These are phyloP conservation scores for Darksidea phi DNA, from an alignment of 495 filamentous ascomycete genomes.

Conservation along the genomic window DNA sequence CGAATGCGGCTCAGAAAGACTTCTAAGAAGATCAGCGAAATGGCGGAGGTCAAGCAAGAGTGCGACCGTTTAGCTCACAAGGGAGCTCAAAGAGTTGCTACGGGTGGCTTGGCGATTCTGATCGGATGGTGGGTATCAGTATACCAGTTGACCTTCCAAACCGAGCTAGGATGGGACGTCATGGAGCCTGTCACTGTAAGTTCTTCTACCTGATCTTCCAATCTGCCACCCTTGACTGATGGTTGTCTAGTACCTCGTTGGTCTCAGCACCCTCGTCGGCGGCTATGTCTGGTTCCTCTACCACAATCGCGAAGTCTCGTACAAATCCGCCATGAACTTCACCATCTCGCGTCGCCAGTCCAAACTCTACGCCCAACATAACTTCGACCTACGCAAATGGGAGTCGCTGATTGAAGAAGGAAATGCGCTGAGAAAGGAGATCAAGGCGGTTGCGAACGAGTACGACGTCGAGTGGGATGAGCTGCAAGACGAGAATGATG, in stretches of 20 bases:
- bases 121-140: slow-evolving; percentile 77
- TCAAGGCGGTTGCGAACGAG: slow-evolving; percentile 76
- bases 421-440: slow-evolving; percentile 75
- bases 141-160: slow-evolving; percentile 75
- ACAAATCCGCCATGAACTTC: slow-evolving; percentile 79
- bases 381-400: slow-evolving; percentile 77
- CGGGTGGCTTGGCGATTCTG: slow-evolving; percentile 71
- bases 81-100: slow-evolving; percentile 74
- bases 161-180: slow-evolving; percentile 79
- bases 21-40: slow-evolving; percentile 60
- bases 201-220: not conserved
- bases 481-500: slow-evolving; percentile 68
- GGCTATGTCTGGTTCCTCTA: slow-evolving; percentile 94
- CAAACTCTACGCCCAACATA: slow-evolving; percentile 69
- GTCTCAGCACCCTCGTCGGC: slow-evolving; percentile 76
- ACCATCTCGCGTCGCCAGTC: slow-evolving; percentile 77
- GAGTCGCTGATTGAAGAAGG: slow-evolving; percentile 76
- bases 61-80: slow-evolving; percentile 77
- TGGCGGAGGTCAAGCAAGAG: slow-evolving; percentile 72
- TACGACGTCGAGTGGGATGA: slow-evolving; percentile 98
- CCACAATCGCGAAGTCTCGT: slow-evolving; percentile 84
- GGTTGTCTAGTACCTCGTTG: slow-evolving; percentile 64
- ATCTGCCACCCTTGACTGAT: not conserved
- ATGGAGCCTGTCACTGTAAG: slow-evolving; percentile 80
- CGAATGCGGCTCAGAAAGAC: slow-evolving; percentile 71